phyloP scores from a whole-genome alignment of 306 rosid genomes.

The Oemleria cerasiformis region DNA sequence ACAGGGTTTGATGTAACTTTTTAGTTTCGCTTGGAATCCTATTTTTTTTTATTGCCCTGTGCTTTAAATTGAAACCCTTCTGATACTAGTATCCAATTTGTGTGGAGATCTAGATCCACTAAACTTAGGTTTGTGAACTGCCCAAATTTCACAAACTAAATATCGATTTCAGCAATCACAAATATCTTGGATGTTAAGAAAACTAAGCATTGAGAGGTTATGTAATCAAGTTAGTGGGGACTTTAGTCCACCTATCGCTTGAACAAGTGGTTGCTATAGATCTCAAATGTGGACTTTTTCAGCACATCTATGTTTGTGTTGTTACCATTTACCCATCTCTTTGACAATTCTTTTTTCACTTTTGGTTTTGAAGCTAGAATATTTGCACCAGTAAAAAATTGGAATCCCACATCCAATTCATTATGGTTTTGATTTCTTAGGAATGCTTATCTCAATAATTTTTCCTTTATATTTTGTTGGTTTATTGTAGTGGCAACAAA shows the following conservation, averaged over 20 bases:
- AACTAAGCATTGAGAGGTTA: background rate
- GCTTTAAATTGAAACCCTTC: background rate
- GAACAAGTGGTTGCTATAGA: background rate
- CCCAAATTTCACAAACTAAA: background rate
- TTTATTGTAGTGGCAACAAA: constrained; percentile 91
- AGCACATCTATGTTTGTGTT: background rate
- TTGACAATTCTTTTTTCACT: background rate
- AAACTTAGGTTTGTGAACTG: background rate
- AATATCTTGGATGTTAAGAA: background rate
- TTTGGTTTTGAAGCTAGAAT: background rate
- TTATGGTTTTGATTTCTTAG: constrained; percentile 5
- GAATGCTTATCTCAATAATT: constrained; percentile 20
- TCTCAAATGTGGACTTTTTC: background rate
- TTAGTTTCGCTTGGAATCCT: background rate
- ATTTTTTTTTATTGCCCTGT: background rate
- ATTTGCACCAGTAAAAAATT: background rate
- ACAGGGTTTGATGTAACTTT: background rate
- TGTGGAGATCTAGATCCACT: background rate
- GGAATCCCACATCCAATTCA: background rate
- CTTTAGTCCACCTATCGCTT: background rate
- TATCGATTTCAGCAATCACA: background rate
- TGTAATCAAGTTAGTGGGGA: background rate
- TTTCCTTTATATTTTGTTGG: constrained; percentile 10
- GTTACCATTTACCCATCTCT: background rate
- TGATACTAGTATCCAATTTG: background rate